These are phyloP conservation scores for Phialophora verrucosa DNA, from an alignment of 2,329 filamentous ascomycete genomes.

Conservation along the genomic window DNA sequence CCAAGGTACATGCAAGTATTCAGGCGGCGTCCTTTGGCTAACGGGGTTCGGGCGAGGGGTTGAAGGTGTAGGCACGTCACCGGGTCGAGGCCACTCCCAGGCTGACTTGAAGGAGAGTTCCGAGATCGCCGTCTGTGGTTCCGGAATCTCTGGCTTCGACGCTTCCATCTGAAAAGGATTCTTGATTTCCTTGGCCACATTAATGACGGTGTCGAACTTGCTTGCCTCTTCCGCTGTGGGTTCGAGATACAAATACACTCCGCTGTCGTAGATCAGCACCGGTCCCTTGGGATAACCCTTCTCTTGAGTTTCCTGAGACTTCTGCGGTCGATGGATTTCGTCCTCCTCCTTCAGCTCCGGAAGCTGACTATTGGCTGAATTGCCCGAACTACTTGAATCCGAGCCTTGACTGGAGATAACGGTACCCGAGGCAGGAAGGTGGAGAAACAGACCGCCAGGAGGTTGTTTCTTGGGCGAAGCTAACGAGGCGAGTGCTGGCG, in stretches of 20 bases:
- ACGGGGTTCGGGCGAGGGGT: constrained; percentile 33
- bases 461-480: constrained; percentile 59
- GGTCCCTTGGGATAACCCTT: constrained; percentile 69
- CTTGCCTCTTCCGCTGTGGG: constrained; percentile 65
- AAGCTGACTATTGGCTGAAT: constrained; percentile 43
- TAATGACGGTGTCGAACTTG: constrained; percentile 67
- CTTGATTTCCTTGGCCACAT: constrained; percentile 68
- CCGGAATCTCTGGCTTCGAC: constrained; percentile 44
- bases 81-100: constrained; percentile 48
- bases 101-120: constrained; percentile 58
- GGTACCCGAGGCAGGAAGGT: constrained; percentile 28
- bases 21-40: constrained; percentile 49
- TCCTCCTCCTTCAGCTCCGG: constrained; percentile 60
- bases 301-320: constrained; percentile 66
- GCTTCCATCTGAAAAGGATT: constrained; percentile 59
- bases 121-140: constrained; percentile 53
- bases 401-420: constrained; percentile 31
- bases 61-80: constrained; percentile 40
- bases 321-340: constrained; percentile 50
- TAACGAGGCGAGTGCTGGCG: constrained; percentile 62
- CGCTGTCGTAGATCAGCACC: constrained; percentile 67
- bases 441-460: constrained; percentile 56
- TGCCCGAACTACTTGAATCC: constrained; percentile 36
- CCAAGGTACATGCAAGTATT: constrained; percentile 70
- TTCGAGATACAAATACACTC: constrained; percentile 67